Evolutionary conservation across 1,139 yeast species (phyloP), one percentile per base, ranked within the genome.

Genomic region (Yamadazyma blattariae): DNA sequence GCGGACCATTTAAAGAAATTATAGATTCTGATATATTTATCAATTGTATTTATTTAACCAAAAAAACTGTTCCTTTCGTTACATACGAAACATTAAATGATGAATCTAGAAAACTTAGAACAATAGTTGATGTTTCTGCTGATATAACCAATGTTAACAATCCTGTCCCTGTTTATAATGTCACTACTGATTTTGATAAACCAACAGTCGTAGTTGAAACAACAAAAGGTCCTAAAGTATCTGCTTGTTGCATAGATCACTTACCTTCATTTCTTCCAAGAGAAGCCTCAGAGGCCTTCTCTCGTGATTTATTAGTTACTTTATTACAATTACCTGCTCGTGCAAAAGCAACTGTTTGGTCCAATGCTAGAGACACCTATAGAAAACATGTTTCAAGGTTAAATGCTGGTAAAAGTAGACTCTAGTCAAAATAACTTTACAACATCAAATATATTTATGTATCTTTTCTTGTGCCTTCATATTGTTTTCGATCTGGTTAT

Each of bases 81-180:
- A 78, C 82, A 63, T 62, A 61, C 50, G 85, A 84, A 24, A 61
- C 75, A 41, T 75, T 92, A 59, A 84, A 85, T 64, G 64, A 60
- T 38, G 55, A 61, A 23, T 64, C 66, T 41, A 86, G 98, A 77
- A 82, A 74, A 48, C 76, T 92, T 57, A 82, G 92, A 60, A 87
- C 94, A 14, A 88, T 92, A 46, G 97, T 92, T 35, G 98, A 92
- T 61, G 98, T 92, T 39, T 87, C 96, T 38, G 98, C 98, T 40
- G 98, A 92, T 64, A 92, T 97, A 34, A 92, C 97, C 38, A 92
- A 90, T 63, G 97, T 97, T 41, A 94, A 89, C 71, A 92, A 92
- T 67, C 98, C 98, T 42, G 78, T 92, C 44, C 98, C 98, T 45
- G 92, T 92, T 38, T 94, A 92, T 64, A 71, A 78, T 23, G 71